Evolutionary conservation across 495 filamentous ascomycete species (phyloP).

Genomic region (Evernia prunastri): DNA sequence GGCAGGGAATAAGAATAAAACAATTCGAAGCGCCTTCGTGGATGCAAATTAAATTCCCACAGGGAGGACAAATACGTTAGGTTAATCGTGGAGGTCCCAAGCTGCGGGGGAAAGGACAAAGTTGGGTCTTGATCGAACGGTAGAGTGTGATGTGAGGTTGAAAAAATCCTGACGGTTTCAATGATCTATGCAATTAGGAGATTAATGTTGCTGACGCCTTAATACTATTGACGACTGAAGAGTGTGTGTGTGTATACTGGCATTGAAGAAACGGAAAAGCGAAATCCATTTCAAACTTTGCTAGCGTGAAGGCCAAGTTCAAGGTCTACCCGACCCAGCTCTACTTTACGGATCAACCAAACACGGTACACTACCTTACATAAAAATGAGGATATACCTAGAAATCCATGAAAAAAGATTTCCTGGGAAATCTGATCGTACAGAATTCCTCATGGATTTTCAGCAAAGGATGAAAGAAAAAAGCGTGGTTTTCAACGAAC

Average conservation of each 20-base stretch:
- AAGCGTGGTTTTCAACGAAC: background rate
- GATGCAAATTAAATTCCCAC: constrained; percentile 7
- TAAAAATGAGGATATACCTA: too few species aligned
- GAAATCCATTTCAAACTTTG: too few species aligned
- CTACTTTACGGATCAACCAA: too few species aligned
- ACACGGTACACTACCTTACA: too few species aligned
- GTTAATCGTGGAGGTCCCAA: constrained; percentile 10
- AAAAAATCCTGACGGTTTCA: background rate
- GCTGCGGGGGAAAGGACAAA: background rate
- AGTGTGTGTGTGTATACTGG: too few species aligned
- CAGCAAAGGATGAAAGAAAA: background rate
- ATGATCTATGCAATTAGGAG: constrained; percentile 2
- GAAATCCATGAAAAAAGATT: background rate
- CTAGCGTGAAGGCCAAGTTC: too few species aligned
- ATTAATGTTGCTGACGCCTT: constrained; percentile 11
- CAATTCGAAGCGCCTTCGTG: constrained; percentile 12
- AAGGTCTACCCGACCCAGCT: too few species aligned
- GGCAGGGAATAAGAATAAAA: background rate
- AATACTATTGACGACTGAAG: too few species aligned
- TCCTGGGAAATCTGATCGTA: background rate
- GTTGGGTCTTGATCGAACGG: background rate
- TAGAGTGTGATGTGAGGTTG: background rate
- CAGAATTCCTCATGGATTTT: background rate
- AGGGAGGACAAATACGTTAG: background rate
- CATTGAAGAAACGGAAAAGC: too few species aligned